phyloP scores from a whole-genome alignment of 495 filamentous ascomycete genomes.

The Aspergillus coremiiformis region DNA sequence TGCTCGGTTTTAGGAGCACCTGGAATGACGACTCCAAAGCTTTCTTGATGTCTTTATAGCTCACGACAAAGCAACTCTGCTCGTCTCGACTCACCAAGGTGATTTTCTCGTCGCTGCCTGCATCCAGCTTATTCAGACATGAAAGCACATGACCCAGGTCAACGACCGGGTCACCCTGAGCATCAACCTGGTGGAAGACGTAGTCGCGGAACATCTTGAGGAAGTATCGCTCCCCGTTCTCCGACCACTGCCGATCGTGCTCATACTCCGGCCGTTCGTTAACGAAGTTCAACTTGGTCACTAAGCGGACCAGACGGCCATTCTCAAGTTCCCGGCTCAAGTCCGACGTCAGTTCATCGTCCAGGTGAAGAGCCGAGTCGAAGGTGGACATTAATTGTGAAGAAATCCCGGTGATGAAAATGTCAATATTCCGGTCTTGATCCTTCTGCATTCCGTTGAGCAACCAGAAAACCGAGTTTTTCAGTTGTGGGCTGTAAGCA shows the following conservation, averaged over 20 bases:
- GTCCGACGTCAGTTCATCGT: constrained; percentile 63
- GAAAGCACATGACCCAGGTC: constrained; percentile 78
- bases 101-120: constrained; percentile 78
- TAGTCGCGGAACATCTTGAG: constrained; percentile 94
- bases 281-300: constrained; percentile 77
- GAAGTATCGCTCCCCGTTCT: constrained; percentile 83
- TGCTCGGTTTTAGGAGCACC: constrained; percentile 58
- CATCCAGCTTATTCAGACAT: constrained; percentile 87
- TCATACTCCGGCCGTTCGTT: constrained; percentile 85
- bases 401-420: constrained; percentile 69
- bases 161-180: constrained; percentile 67
- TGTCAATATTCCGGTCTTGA: constrained; percentile 61
- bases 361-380: constrained; percentile 64
- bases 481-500: constrained; percentile 64
- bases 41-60: constrained; percentile 80
- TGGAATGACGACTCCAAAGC: constrained; percentile 70
- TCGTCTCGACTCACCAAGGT: constrained; percentile 82
- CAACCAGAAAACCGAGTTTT: constrained; percentile 71
- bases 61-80: constrained; percentile 76
- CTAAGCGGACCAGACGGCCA: constrained; percentile 70
- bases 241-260: constrained; percentile 68
- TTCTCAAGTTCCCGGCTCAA: constrained; percentile 84
- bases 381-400: constrained; percentile 61
- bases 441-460: constrained; percentile 45
- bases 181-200: constrained; percentile 90